Percentiles rank a stretch among this genome's conserved stretches.
phyloP scores from a whole-genome alignment of 805 yeast genomes.

The Tetrapisispora taiwanensis region DNA sequence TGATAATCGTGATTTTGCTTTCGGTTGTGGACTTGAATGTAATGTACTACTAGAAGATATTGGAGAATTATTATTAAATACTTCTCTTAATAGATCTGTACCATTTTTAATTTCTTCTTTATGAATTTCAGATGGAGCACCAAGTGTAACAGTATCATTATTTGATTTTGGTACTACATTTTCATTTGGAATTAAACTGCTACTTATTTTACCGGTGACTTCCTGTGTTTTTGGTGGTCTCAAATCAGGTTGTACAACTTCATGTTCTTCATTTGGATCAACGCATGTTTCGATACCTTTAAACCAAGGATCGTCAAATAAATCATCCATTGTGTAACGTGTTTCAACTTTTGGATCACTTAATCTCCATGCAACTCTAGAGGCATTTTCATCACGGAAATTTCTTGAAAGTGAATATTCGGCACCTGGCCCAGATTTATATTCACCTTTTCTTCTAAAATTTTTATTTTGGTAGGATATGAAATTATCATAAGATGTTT shows the following conservation, averaged over 20 bases:
- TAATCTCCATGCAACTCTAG: conserved; percentile 65
- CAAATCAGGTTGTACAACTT: conserved; percentile 18
- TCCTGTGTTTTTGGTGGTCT: conserved; percentile 3
- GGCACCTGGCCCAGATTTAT: conserved; percentile 53
- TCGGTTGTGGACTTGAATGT: background rate
- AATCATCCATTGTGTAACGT: conserved; percentile 44
- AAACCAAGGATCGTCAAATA: conserved; percentile 61
- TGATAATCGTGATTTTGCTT: conserved; percentile 18
- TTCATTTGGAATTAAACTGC: background rate
- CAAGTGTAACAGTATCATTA: conserved; percentile 3
- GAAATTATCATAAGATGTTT: conserved; percentile 37
- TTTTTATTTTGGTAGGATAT: conserved; percentile 34
- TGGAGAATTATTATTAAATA: background rate
- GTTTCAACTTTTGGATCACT: conserved; percentile 51
- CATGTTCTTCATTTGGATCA: conserved; percentile 15
- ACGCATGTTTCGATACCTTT: conserved; percentile 47
- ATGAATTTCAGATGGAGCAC: conserved; percentile 8
- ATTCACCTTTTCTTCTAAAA: conserved; percentile 37
- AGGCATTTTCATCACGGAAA: conserved; percentile 48
- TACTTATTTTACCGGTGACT: background rate
- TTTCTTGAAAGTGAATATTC: conserved; percentile 63
- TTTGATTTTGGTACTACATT: background rate
- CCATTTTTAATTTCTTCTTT: conserved; percentile 7
- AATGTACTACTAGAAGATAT: too few species aligned
- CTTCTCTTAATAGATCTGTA: background rate